phyloP scores from a whole-genome alignment of 208 protist genomes.

The Endotrypanum monterogeii region DNA sequence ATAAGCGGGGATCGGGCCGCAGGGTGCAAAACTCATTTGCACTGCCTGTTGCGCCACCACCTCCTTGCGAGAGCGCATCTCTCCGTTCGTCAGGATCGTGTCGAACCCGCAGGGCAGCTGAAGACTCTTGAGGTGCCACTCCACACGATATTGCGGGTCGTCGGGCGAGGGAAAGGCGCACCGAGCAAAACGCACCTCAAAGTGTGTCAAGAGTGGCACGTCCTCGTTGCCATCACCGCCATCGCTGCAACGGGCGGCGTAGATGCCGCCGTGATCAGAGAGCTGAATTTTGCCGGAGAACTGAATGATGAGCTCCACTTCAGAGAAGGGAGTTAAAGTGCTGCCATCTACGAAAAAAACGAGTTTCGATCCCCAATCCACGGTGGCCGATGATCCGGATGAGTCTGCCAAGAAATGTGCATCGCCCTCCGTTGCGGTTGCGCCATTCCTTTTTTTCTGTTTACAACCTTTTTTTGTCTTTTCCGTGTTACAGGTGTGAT shows the following conservation, averaged over 20 bases:
- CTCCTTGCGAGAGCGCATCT: constrained; percentile 23
- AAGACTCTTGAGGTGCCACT: constrained; percentile 56
- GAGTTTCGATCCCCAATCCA: constrained; percentile 49
- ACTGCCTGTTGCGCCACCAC: constrained; percentile 26
- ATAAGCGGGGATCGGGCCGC: constrained; percentile 75
- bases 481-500: not conserved
- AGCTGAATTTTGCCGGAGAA: constrained; percentile 63
- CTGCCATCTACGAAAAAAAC: constrained; percentile 51
- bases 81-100: constrained; percentile 45
- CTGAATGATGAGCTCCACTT: constrained; percentile 49
- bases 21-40: constrained; percentile 40
- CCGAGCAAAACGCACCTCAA: constrained; percentile 81
- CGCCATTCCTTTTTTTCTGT: constrained; percentile 1
- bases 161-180: constrained; percentile 85
- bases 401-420: not conserved
- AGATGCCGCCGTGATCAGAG: constrained; percentile 61
- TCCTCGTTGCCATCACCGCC: not conserved
- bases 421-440: not conserved
- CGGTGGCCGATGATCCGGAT: not conserved
- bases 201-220: constrained; percentile 68
- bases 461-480: constrained; percentile 1
- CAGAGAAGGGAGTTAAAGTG: constrained; percentile 31
- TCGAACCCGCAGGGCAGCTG: constrained; percentile 47
- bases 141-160: constrained; percentile 65
- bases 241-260: constrained; percentile 26